Conservation (phyloP, 129 eudicot genomes). For the Flaveria robusta region DNA sequence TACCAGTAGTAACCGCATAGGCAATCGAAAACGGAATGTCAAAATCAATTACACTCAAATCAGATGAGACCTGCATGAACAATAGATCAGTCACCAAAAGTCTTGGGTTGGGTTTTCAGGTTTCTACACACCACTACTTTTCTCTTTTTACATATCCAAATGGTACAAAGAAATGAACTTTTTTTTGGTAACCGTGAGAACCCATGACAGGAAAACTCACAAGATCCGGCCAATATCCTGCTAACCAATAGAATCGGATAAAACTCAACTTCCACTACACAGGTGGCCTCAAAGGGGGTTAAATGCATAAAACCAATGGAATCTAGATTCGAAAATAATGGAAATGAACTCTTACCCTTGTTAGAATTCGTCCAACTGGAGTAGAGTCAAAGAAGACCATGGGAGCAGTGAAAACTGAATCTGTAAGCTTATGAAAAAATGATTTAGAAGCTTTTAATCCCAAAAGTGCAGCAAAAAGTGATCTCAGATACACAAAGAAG, state of each 20-base stretch:
- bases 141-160: background rate
- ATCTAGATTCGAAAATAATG: no score
- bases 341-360: constrained; percentile 49
- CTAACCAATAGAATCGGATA: no score
- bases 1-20: constrained; percentile 36
- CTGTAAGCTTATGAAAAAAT: constrained; percentile 46
- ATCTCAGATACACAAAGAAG: constrained; percentile 48
- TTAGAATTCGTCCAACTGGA: constrained; percentile 69
- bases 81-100: background rate
- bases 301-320: background rate
- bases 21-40: constrained; percentile 51
- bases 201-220: no score
- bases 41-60: constrained; percentile 60
- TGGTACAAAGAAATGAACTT: no score
- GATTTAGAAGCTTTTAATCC: constrained; percentile 68
- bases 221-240: no score
- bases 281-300: background rate
- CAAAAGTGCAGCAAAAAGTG: constrained; percentile 47
- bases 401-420: constrained; percentile 58
- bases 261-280: no score
- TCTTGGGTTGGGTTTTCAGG: background rate
- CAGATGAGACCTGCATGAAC: constrained; percentile 62
- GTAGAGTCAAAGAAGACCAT: constrained; percentile 83
- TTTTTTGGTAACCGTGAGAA: no score
- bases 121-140: background rate